phyloP scores from a whole-genome alignment of 352 stramenopile species.

The Globisporangium camurandrum region DNA sequence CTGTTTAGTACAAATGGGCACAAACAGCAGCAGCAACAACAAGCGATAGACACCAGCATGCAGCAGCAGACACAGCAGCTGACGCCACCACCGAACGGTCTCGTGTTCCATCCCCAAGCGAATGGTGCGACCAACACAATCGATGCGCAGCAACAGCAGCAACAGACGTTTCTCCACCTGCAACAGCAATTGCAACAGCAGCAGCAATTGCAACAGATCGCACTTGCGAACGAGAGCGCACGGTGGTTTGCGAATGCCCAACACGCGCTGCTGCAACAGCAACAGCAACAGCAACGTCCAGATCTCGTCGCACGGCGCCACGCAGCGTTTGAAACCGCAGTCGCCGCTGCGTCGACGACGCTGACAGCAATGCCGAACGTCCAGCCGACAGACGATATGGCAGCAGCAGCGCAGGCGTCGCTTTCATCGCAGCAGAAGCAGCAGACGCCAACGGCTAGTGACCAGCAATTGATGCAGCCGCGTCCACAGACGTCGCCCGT shows the following conservation, averaged over 20 bases:
- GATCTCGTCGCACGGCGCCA: conserved; percentile 13
- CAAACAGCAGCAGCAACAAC: conserved; percentile 19
- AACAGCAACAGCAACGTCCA: conserved; percentile 15
- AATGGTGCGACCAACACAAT: not conserved
- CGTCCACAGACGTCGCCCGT: not conserved
- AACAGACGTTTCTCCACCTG: conserved; percentile 14
- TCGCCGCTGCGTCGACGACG: conserved; percentile 26
- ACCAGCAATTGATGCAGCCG: not conserved
- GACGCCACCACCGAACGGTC: conserved; percentile 7
- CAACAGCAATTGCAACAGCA: conserved; percentile 17
- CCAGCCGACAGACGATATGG: conserved; percentile 3
- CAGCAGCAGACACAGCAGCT: conserved; percentile 9
- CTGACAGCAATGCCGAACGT: conserved; percentile 26
- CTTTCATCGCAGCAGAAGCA: too few relatives aligned
- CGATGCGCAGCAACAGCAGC: conserved; percentile 12
- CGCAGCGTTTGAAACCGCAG: conserved; percentile 21
- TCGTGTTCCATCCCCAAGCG: conserved; percentile 3
- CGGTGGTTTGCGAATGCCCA: conserved; percentile 9
- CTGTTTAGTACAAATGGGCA: conserved; percentile 19
- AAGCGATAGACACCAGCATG: not conserved
- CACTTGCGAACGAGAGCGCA: conserved; percentile 9
- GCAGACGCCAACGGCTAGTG: too few relatives aligned
- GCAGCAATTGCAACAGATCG: conserved; percentile 14
- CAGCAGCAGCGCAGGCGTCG: not conserved
- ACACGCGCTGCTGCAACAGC: conserved; percentile 8